Base-by-base conservation (phyloP, 73 alveolate genomes). In the Blepharisma stoltei region DNA sequence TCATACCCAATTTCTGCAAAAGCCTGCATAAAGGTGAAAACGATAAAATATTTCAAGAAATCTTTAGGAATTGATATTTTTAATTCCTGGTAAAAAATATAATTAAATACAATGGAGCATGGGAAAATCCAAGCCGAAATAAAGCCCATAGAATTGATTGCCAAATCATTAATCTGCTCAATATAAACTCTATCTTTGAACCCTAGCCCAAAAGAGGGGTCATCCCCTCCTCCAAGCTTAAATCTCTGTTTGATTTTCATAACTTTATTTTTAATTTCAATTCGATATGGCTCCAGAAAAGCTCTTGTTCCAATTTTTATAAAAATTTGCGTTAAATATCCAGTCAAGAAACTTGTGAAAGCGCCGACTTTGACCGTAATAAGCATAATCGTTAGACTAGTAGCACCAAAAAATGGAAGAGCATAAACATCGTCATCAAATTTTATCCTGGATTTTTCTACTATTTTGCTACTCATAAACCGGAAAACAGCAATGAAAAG, bases 301-400 rank as follows among this genome's bases (percentile, higher is more conserved):
- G 73, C 73, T 38, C 73, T 60, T 60, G 14, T 60, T 8, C 14
- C 14, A 9, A 60, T 60, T 60, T 60, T 60, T 8, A 60, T 60
- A 25, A 38, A n/a, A 25, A 25, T 38, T 8, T 60, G 14, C 14
- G 73, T 60, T 38, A 60, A 25, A 25, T 60, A 60, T 47, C 73
- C 73, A 14, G 73, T 60, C 45, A 60, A 60, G 23, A 60, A 60
- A 60, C 46, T 38, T 25, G 73, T 60, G 45, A 60, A 60, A 14
- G 73, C 73, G 11, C 73, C 73, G 5, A 60, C 73, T 60, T 60
- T 60, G 14, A 60, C 73, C 2, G 73, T 60, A 25, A 60, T 60
- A 8, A 60, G 46, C 14, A 38, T 60, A 18, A 38, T 60, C 18
- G 14, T 60, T 60, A 60, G 46, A 60, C 73, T 60, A 8, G 23